Evolutionary conservation across 441 rosid genomes (phyloP).

Genomic region (Populus trichocarpa): DNA sequence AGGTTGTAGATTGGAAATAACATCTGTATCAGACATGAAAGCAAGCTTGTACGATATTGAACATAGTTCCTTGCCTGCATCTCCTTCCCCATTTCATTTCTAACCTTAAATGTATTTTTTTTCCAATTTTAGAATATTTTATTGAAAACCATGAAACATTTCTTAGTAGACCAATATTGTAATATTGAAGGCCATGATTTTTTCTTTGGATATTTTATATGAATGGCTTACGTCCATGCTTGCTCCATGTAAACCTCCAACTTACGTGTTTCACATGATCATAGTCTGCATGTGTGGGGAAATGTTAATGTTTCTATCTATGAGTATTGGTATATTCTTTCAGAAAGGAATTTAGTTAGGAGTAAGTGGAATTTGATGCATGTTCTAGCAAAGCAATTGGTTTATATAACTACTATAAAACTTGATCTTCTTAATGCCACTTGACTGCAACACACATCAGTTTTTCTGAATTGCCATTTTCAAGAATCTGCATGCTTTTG

Average conservation of each 20-base stretch:
- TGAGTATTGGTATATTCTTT: not conserved
- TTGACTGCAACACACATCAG: not conserved
- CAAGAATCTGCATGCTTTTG: not conserved
- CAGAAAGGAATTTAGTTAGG: not conserved
- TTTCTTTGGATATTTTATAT: not conserved
- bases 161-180: too few species aligned
- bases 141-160: too few species aligned
- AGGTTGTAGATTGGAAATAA: too few species aligned
- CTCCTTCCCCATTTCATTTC: too few species aligned
- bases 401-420: not conserved
- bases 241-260: not conserved
- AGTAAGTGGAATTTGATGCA: not conserved
- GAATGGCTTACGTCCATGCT: not conserved
- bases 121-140: too few species aligned
- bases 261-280: not conserved
- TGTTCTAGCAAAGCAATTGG: not conserved
- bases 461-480: not conserved
- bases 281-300: not conserved
- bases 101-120: too few species aligned
- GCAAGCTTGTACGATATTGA: too few species aligned
- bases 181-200: not conserved
- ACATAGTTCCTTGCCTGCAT: too few species aligned
- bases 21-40: too few species aligned
- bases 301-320: not conserved
- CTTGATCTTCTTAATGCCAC: not conserved